A percentile compares a stretch with the other conserved stretches of the same genome.
Evolutionary conservation across 169 alveolate genomes (phyloP).

Genomic region (Plasmodium billcollinsi): DNA sequence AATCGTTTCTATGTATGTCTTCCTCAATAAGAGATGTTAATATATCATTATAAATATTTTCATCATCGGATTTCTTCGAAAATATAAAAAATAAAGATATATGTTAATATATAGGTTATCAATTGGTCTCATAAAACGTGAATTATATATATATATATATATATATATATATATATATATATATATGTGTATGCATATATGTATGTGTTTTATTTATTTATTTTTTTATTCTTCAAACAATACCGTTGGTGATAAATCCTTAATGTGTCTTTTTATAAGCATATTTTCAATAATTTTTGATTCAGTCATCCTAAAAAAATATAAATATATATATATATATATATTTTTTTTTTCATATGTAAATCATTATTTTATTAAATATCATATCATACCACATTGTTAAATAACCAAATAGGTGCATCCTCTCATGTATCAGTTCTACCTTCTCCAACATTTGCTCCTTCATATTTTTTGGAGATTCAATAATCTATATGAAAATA

Average conservation of each 20-base stretch:
- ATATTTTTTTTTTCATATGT: background rate
- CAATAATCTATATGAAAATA: slow-evolving; percentile 31
- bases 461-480: slow-evolving; percentile 44
- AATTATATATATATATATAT: background rate
- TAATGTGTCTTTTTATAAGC: slow-evolving; percentile 71
- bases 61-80: slow-evolving; percentile 47
- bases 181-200: no score
- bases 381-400: slow-evolving; percentile 65
- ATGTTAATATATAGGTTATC: background rate
- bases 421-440: slow-evolving; percentile 56
- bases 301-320: slow-evolving; percentile 54
- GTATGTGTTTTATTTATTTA: no score
- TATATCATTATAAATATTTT: slow-evolving; percentile 51
- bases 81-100: background rate
- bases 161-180: no score
- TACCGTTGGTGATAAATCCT: slow-evolving; percentile 33
- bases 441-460: slow-evolving; percentile 65
- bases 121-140: background rate
- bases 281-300: slow-evolving; percentile 66
- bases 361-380: slow-evolving; percentile 9
- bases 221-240: background rate
- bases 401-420: slow-evolving; percentile 66
- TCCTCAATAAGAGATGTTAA: slow-evolving; percentile 72
- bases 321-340: background rate
- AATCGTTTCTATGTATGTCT: slow-evolving; percentile 56